These are phyloP conservation scores for Neurospora sublineolata DNA, from an alignment of 495 filamentous ascomycete genomes.

Conservation along the genomic window DNA sequence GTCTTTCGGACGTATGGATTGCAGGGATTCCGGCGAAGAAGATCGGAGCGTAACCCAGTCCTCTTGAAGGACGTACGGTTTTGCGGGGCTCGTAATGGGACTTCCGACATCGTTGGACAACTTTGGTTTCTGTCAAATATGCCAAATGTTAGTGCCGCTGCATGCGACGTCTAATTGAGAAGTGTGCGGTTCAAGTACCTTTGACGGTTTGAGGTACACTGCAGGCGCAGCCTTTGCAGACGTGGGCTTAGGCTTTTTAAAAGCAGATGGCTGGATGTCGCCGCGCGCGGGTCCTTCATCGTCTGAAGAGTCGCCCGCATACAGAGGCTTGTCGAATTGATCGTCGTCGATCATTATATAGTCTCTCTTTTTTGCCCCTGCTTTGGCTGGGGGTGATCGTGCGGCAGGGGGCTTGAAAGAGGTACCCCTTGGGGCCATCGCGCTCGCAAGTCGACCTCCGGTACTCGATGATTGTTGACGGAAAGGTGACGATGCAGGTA, in stretches of 20 bases:
- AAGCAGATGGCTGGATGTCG: constrained; percentile 63
- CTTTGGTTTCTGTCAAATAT: background rate
- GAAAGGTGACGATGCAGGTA: constrained; percentile 62
- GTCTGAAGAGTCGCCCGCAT: constrained; percentile 29
- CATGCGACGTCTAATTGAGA: background rate
- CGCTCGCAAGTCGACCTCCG: constrained; percentile 49
- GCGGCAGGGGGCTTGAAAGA: constrained; percentile 37
- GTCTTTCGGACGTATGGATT: constrained; percentile 6
- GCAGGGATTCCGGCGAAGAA: constrained; percentile 5
- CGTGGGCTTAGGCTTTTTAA: constrained; percentile 23
- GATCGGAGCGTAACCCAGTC: constrained; percentile 17
- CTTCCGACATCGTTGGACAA: constrained; percentile 3
- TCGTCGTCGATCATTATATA: constrained; percentile 35
- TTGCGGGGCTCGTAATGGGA: constrained; percentile 12
- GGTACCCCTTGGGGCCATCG: constrained; percentile 15
- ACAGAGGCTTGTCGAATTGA: constrained; percentile 28
- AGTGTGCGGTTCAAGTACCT: background rate
- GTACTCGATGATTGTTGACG: constrained; percentile 59
- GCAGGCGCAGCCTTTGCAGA: background rate
- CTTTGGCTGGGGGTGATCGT: constrained; percentile 1
- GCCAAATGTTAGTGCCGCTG: background rate
- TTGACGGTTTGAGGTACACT: background rate
- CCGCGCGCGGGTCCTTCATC: constrained; percentile 35
- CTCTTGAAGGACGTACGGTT: constrained; percentile 8
- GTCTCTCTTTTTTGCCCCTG: constrained; percentile 12